Base-by-base conservation (phyloP, 2,329 filamentous ascomycete genomes). In the Metarhizium anisopliae region DNA sequence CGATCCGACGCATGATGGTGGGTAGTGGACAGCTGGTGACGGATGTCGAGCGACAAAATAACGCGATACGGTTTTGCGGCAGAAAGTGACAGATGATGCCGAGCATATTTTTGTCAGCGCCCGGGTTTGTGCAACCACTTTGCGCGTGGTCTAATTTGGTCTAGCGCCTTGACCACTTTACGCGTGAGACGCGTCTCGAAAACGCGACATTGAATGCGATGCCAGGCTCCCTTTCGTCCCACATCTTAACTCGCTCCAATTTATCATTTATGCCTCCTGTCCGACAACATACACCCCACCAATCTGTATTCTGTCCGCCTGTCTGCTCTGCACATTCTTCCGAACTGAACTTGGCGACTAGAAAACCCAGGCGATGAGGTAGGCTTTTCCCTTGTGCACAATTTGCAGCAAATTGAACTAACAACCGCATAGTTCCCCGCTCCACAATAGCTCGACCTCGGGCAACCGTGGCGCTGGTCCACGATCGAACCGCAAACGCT, bases 371-470 rank as follows among this genome's bases (percentile, higher is more conserved):
- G 43, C 42, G 25, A 65, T 65, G 63, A 66, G 61, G 67, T 70
- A 56, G 53, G 36, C 45, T 40, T 54, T 13, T 51, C 16, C 43
- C 14, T 4, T 6, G 18, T 20, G 10, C n/a, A 4, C n/a, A 38
- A 14, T 18, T 43, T 8, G 14, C 35, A 16, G 16, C 38, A 30
- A 6, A 30, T 14, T 30, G 20, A 6, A 30, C 45, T 49, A 49
- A 30, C 13, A n/a, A 50, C 47, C 25, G 62, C 45, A 64, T 60
- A 95, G 89, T 77, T 95, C 90, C 70, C 91, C 92, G 69, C 80
- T 95, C 59, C 85, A 87, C 71, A 80, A 85, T 63, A 90, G 85
- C 73, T 87, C 89, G 78, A 84, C 86, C 58, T 92, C 91, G 61
- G 90, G 86, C 64, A 96, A 95, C 73, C 84, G 90, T 63, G 89